Evolutionary conservation across 2,329 filamentous ascomycete genomes (phyloP).

Genomic region (Sporothrix phasma): DNA sequence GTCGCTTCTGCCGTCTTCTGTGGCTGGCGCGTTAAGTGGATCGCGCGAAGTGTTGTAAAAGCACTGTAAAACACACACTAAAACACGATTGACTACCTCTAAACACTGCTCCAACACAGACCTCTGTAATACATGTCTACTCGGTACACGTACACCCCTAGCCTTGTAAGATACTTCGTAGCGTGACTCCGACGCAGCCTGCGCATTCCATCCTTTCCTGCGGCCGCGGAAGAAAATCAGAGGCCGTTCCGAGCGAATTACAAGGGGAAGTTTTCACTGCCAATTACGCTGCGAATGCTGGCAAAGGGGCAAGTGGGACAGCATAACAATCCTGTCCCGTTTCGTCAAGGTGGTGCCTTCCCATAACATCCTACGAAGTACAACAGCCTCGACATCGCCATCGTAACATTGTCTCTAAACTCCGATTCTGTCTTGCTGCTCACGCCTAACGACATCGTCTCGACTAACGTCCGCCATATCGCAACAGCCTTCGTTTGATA

Average conservation of each 20-base stretch:
- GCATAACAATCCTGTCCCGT: too few species aligned
- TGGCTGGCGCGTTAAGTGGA: conserved; percentile 9
- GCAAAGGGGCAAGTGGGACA: background rate
- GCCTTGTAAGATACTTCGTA: background rate
- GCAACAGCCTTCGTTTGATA: conserved; percentile 7
- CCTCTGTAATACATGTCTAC: too few species aligned
- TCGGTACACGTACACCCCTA: background rate
- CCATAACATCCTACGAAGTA: too few species aligned
- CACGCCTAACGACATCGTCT: background rate
- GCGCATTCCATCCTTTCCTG: background rate
- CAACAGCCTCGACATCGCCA: background rate
- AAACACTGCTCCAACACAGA: background rate
- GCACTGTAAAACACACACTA: background rate
- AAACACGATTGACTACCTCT: background rate
- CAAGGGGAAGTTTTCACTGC: background rate
- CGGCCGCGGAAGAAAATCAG: background rate
- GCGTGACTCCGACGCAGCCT: background rate
- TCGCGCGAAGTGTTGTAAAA: conserved; percentile 3
- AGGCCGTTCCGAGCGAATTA: background rate
- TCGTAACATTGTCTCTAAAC: background rate
- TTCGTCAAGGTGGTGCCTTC: background rate
- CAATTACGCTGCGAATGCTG: background rate
- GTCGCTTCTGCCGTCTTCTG: conserved; percentile 2
- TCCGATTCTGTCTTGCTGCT: background rate
- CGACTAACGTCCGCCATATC: background rate